phyloP scores from a whole-genome alignment of 768 basidiomycete species.

The Mycena sanguinolenta region DNA sequence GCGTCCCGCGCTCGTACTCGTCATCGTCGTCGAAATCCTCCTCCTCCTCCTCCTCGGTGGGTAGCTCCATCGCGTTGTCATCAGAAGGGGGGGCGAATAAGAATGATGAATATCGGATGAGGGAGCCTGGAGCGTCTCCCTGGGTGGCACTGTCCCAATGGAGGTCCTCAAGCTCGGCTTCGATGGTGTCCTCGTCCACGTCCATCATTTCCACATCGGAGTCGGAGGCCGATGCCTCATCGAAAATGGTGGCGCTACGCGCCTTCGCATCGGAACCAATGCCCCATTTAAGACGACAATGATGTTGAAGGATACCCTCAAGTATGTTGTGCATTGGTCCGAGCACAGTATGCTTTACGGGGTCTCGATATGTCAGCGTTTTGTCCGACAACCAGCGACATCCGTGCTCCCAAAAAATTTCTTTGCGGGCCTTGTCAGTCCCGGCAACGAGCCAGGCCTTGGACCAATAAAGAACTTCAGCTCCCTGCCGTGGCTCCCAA shows the following conservation, averaged over 20 bases:
- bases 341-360: constrained; percentile 30
- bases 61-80: background rate
- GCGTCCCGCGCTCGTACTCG: constrained; percentile 21
- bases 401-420: no score
- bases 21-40: constrained; percentile 4
- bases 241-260: background rate
- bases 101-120: constrained; percentile 12
- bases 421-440: no score
- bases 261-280: constrained; percentile 18
- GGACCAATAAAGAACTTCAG: no score
- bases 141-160: constrained; percentile 13
- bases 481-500: constrained; percentile 28
- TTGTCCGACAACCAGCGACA: constrained; percentile 30
- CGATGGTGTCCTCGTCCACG: constrained; percentile 5
- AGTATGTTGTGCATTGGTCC: constrained; percentile 38
- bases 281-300: constrained; percentile 35
- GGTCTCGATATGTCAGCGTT: constrained; percentile 35
- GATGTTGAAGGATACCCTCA: constrained; percentile 30
- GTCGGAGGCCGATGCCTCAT: constrained; percentile 1
- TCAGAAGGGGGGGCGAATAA: background rate
- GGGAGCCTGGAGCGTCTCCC: constrained; percentile 4
- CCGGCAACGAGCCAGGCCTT: no score
- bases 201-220: constrained; percentile 13
- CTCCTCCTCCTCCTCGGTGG: constrained; percentile 1
- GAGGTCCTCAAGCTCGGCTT: constrained; percentile 7